Evolutionary conservation across 2,329 filamentous ascomycete genomes (phyloP), one percentile per base, ranked within the genome.

Genomic region (Daldinia eschscholtzii): DNA sequence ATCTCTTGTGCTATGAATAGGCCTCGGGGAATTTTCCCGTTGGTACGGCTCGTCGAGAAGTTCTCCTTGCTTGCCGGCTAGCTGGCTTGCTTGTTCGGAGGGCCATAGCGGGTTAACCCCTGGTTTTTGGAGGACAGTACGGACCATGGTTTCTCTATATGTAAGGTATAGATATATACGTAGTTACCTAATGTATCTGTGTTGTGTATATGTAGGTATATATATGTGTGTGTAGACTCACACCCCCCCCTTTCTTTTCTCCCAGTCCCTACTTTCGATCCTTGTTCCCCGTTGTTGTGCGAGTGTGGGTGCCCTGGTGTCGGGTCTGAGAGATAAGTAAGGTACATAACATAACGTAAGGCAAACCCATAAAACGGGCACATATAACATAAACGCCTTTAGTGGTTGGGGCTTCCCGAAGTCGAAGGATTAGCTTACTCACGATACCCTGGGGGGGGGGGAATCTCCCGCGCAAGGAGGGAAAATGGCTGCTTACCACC

Each of bases 1-100:
- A 3, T 41, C 23, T 39, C 57, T 12, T 6, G 41, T 61, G 57
- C 64, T 57, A 57, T 58, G 37, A 57, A 61, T 66, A 61, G 64
- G 64, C 23, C 23, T 57, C 57, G 57, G 63, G 46, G 41, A 53
- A 39, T 50, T 37, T 58, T 44, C 41, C 44, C 52, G 41, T 41
- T 28, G 28, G 23, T 23, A 18, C 46, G 46, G 26, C 26, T 6
- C 15, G 13, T 33, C 15, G 15, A 18, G 26, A 6, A 52, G 15
- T 35, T 9, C 7, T 18, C 23, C 6, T 50, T 15, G 44, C 46
- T 50, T 50, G 23, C 46, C 9, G 7, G 33, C 33, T 35, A 35
- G 33, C 20, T 42, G 10, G 10, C 35, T 39, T 39, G 35, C 10
- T 18, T n/a, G 39, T 15, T 48, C 44, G 23, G 44, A 10, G 12